Percentiles rank a stretch among this genome's conserved stretches.
phyloP scores from a whole-genome alignment of 1,284 basidiomycete species.

The Cryptococcus hybrid region DNA sequence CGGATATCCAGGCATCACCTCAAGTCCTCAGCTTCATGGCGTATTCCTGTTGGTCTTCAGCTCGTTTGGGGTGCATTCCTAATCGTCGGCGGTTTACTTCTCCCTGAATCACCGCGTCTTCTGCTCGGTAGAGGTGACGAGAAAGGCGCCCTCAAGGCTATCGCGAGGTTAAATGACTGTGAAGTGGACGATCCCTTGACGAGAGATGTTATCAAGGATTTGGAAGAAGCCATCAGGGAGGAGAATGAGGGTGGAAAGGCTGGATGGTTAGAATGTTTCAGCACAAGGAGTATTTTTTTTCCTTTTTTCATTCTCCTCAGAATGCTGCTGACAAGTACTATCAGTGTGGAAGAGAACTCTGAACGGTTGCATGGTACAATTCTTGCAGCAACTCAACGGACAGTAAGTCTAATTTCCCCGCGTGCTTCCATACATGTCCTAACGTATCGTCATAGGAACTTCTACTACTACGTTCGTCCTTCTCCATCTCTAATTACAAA shows the following conservation, averaged over 20 bases:
- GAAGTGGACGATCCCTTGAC: slow-evolving; percentile 63
- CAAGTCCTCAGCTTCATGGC: slow-evolving; percentile 64
- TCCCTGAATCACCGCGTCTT: slow-evolving; percentile 64
- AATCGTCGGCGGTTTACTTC: slow-evolving; percentile 63
- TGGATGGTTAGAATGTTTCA: slow-evolving; percentile 76
- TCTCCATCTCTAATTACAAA: too few relatives aligned
- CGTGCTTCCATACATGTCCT: slow-evolving; percentile 28
- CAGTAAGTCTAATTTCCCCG: slow-evolving; percentile 18
- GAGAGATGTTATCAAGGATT: slow-evolving; percentile 64
- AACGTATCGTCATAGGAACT: background rate
- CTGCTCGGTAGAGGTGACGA: slow-evolving; percentile 33
- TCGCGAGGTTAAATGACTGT: slow-evolving; percentile 66
- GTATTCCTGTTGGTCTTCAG: slow-evolving; percentile 50
- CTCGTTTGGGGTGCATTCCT: slow-evolving; percentile 32
- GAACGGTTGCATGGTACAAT: slow-evolving; percentile 68
- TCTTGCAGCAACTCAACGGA: slow-evolving; percentile 68
- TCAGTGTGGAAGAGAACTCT: slow-evolving; percentile 24
- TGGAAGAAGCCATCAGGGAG: slow-evolving; percentile 56
- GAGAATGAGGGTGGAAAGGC: slow-evolving; percentile 76
- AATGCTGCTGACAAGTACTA: background rate
- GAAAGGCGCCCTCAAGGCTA: slow-evolving; percentile 60
- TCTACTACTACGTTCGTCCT: slow-evolving; percentile 6
- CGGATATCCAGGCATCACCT: slow-evolving; percentile 52
- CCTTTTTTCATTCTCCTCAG: background rate
- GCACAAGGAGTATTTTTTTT: slow-evolving; percentile 58